These are phyloP conservation scores for Coemansia sp. DNA, from an alignment of 192 early-diverging fungal species.

Conservation along the genomic window DNA sequence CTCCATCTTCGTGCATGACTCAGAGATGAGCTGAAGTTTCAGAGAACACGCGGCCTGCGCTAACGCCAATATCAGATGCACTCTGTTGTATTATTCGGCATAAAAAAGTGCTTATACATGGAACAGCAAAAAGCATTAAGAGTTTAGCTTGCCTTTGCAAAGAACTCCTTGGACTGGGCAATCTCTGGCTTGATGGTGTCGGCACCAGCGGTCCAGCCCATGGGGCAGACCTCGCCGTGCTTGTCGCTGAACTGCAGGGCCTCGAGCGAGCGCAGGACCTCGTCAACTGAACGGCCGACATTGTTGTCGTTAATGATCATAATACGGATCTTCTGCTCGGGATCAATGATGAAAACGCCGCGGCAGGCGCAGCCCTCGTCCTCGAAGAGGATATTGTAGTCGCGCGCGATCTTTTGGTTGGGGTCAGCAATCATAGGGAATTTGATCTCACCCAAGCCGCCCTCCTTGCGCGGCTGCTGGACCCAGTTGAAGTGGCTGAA, in stretches of 20 bases:
- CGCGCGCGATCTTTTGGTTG: constrained; percentile 83
- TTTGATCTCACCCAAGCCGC: constrained; percentile 89
- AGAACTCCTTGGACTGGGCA: constrained; percentile 67
- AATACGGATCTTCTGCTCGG: constrained; percentile 80
- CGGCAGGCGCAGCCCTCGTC: constrained; percentile 77
- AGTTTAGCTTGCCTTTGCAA: constrained; percentile 50
- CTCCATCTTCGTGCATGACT: too few relatives aligned
- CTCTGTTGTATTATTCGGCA: too few relatives aligned
- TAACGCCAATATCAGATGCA: too few relatives aligned
- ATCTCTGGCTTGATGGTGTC: constrained; percentile 74
- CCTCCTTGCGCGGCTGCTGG: constrained; percentile 78
- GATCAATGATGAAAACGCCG: constrained; percentile 90
- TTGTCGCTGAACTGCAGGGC: constrained; percentile 92
- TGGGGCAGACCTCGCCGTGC: constrained; percentile 81
- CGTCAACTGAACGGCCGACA: constrained; percentile 83
- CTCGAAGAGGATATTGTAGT: constrained; percentile 86
- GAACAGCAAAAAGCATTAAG: constrained; percentile 1
- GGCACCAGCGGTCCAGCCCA: constrained; percentile 78
- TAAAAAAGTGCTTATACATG: not conserved
- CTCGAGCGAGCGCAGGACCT: constrained; percentile 84
- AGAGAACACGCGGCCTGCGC: too few relatives aligned
- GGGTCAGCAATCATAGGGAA: constrained; percentile 87
- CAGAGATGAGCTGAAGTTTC: too few relatives aligned
- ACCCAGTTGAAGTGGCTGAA: constrained; percentile 89
- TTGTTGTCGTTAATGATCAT: constrained; percentile 89